These are phyloP conservation scores for Pyrenochaeta sp. DNA, from an alignment of 2,329 filamentous ascomycete genomes.

Conservation along the genomic window DNA sequence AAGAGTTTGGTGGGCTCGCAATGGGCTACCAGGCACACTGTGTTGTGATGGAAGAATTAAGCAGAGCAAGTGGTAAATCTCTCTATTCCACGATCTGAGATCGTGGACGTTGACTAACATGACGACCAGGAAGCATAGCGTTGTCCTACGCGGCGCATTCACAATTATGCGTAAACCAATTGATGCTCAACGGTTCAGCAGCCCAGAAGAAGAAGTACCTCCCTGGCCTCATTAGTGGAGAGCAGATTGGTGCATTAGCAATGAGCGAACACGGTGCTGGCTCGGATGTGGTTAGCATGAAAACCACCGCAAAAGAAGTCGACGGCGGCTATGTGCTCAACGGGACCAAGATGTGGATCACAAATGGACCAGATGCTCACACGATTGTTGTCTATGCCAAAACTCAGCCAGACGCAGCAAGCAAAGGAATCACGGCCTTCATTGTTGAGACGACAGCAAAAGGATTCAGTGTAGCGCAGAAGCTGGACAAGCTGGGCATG, in stretches of 20 bases:
- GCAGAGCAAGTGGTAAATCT: constrained; percentile 73
- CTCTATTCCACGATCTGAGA: background rate
- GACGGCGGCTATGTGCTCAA: constrained; percentile 87
- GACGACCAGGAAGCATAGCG: constrained; percentile 68
- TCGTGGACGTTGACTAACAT: background rate
- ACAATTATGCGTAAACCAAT: constrained; percentile 94
- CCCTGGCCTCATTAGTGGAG: constrained; percentile 80
- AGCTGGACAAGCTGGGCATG: constrained; percentile 99
- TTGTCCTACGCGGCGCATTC: constrained; percentile 96
- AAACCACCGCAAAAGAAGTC: constrained; percentile 78
- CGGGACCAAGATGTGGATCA: constrained; percentile 99
- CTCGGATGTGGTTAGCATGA: constrained; percentile 95
- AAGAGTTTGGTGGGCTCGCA: constrained; percentile 85
- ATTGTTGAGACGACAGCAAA: constrained; percentile 74
- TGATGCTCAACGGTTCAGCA: constrained; percentile 83
- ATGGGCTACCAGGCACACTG: constrained; percentile 98
- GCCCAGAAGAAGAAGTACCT: constrained; percentile 84
- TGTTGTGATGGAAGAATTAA: constrained; percentile 93
- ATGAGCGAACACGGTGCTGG: constrained; percentile 95
- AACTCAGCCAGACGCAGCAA: constrained; percentile 78
- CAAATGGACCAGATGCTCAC: constrained; percentile 94
- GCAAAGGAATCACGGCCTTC: constrained; percentile 95
- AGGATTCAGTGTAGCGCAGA: constrained; percentile 86
- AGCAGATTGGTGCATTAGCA: constrained; percentile 83
- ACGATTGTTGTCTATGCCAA: constrained; percentile 96